Evolutionary conservation across 1,284 basidiomycete genomes (phyloP), one percentile per base, ranked within the genome.

Genomic region (Bjerkandera adusta): DNA sequence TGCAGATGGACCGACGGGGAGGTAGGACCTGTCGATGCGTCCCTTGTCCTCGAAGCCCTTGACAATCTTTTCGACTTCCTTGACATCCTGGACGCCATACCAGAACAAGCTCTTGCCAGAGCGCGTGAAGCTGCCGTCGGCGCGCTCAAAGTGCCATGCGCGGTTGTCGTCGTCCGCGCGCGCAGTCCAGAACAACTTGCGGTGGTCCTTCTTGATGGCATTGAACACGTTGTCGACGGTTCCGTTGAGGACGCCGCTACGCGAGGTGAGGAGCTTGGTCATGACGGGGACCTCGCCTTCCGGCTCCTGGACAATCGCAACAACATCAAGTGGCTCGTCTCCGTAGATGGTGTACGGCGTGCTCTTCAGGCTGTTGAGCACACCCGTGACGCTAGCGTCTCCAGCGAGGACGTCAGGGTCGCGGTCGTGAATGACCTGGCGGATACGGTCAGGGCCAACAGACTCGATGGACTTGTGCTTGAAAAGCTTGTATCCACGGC

Each of bases 151-250:
- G 73, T 99, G 96, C 96, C 96, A 99, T 2, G 89, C 83, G 33
- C 95, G 84, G 71, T 97, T 87, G 73, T 98, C 96, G 67, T 99
- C 95, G 58, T 97, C 94, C 6, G 88, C 88, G 60, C 89, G 88
- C 2, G 91, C 87, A 10, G 95, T 97, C 96, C 97, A 99, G 76
- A 99, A 96, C 32, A 99, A 80, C 49, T 84, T 83, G 59, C 86
- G 85, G 72, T 97, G 90, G 68, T 99, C 94, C 74, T 93, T 96
- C 69, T 88, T 89, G 75, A 99, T 87, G 32, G 92, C 84, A 62
- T 83, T 88, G 77, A 96, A 99, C 50, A 99, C 94, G 63, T 98
- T 99, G 75, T 99, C 96, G 52, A 93, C 78, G 55, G 98, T 93
- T 58, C 83, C 91, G 75, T 98, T 99, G 53, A 98, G 81, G 37